Base-by-base conservation (phyloP, 2,329 filamentous ascomycete species). In the Paecilomyces niveus region DNA sequence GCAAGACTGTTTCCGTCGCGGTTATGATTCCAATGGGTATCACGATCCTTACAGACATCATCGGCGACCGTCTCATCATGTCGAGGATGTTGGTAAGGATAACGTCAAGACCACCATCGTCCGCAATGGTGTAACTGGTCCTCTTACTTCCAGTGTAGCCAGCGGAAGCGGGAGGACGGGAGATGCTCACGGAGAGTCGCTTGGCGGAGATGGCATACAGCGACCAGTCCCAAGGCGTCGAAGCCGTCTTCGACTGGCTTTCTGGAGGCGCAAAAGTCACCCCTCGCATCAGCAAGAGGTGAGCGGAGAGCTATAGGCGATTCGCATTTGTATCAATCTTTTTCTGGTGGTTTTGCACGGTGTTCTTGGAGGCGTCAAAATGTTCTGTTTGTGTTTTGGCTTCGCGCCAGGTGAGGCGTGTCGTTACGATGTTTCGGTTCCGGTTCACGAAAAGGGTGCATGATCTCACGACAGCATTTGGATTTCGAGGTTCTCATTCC, bases 161-260 rank as follows among this genome's bases (percentile, higher is more conserved):
- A 45, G 39, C n/a, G 39, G 68, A 10, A 59, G 64, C 9, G 67
- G 65, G 50, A 72, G 8, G 61, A 49, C 26, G 26, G 31, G 31
- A 59, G 51, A 35, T 45, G 45, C 39, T 29, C 57, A 69, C 18
- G 21, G 9, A 15, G 50, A 52, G 21, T 58, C 63, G 24, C 54
- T 58, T 11, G 62, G 60, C 29, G 31, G 54, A 35, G 61, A 62
- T 58, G 66, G 67, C 29, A 29, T 57, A 2, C 57, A 58, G 26
- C 68, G 67, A n/a, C 63, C 64, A 55, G 63, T 75, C 50, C 69
- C 70, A 13, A 75, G 75, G 59, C 68, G 70, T 18, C 67, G 70
- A 53, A 76, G 74, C 57, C 71, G 74, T 13, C 65, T 76, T 51
- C 71, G 74, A 45, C 65, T 76, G 57, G 74, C 74, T 32, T 76